Base-by-base conservation (phyloP, 345 rosid genomes). In the Citrus mangshanensis region DNA sequence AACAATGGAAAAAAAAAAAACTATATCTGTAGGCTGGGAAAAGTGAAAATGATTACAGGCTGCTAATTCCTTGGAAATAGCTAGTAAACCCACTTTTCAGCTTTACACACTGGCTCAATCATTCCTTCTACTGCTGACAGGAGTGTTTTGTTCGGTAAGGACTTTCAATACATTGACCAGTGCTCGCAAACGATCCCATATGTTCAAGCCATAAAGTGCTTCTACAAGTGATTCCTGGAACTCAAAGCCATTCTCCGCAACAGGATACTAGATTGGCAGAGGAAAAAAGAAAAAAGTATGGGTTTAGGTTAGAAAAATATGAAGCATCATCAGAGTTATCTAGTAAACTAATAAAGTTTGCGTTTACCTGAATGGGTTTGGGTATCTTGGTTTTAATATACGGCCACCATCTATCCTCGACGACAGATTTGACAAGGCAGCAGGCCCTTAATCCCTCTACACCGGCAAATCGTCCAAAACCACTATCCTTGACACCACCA, bases 341-440 rank as follows among this genome's bases (percentile, higher is more conserved):
- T 4, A 32, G 4, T 40, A 25, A 54, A 55, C n/a, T 4, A 32
- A 7, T 40, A 25, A 54, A 55, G 28, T 22, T 58, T 27, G 42
- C 16, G 28, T 83, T 76, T 75, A 91, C 99, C 99, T 91, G 97
- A 76, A 96, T 93, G 51, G 98, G 98, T 84, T 92, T 94, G 67
- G 98, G 98, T 63, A 96, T 96, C 82, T 80, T 85, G 49, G 99
- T 96, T 88, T 93, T 94, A 78, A 96, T 80, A 68, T 82, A 91
- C 2, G 99, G 99, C 99, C 99, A 94, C 91, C 91, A 94, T 42
- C 98, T 89, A 84, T 96, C 99, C 84, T 96, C 98, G 4, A 93
- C 98, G 34, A 96, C 98, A 3, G 98, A 88, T 84, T 94, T 96
- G 73, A 93, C 94, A 21, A 96, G 94, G 79, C 99, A 96, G 85